Evolutionary conservation across 2,329 filamentous ascomycete species (phyloP), one percentile per base, ranked within the genome.

Genomic region (Xylariaceae sp.): DNA sequence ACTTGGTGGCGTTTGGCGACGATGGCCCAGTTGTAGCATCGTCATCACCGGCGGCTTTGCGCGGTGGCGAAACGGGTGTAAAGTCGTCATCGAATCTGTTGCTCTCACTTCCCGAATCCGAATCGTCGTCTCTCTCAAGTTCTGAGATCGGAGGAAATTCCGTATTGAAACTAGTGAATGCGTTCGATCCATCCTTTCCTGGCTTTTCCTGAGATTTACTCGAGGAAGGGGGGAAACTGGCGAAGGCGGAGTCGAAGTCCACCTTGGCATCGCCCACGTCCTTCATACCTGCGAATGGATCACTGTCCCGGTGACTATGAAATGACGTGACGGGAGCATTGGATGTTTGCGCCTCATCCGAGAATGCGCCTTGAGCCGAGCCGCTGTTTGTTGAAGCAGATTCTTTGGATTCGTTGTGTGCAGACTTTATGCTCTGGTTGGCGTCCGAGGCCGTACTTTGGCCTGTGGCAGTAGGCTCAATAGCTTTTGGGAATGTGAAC

Each of bases 81-180:
- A 97, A 97, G 73, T 97, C 88, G 71, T 99, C 94, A 53, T 95
- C 93, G 70, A 97, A 97, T 0, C 92, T 91, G 48, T 90, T 91
- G 53, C 84, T 83, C 52, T 90, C 89, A 61, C 85, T 89, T 57
- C 86, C 88, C 35, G 87, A 88, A 60, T 95, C 91, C 35, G 89
- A 92, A n/a, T 95, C 88, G 23, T 93, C 90, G 59, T 92, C 88
- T 35, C 85, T 82, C 62, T 89, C 88, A 59, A 97, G 76, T 71
- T 93, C 90, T n/a, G 88, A 87, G 61, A 97, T 96, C 0, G 93
- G 94, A 37, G 94, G 94, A 71, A 97, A 97, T 71, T 97, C 94
- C 18, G 85, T 81, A 69, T 86, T 82, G 67, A 90, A 88, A 57
- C 75, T 78, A 2, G 81, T 72, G 17, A 77, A 77, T 1, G 76